Evolutionary conservation across 202 grass and related monocot genomes (phyloP).

Genomic region (Eragrostis tef): DNA sequence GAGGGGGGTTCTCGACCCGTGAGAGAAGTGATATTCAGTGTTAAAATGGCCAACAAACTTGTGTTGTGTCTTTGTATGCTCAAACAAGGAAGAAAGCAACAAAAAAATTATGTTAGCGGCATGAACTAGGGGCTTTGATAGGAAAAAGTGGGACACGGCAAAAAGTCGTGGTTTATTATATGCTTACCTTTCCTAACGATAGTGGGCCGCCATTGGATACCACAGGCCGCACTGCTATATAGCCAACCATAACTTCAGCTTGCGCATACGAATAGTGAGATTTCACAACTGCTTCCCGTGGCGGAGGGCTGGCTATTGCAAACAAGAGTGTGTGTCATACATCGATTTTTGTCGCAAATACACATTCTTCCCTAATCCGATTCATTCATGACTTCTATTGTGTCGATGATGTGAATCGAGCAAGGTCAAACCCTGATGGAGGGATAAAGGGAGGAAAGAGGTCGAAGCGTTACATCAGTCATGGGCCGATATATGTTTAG

Average conservation of each 20-base stretch:
- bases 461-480: not conserved
- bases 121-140: not conserved
- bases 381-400: not conserved
- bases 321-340: not conserved
- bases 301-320: not conserved
- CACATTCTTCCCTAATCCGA: not conserved
- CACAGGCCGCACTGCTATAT: too few relatives aligned
- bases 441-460: not conserved
- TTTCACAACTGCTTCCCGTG: not conserved
- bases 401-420: not conserved
- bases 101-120: not conserved
- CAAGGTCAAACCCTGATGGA: not conserved
- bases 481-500: too few relatives aligned
- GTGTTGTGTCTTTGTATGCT: not conserved
- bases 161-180: not conserved
- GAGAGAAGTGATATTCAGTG: not conserved
- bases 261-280: not conserved
- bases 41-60: not conserved
- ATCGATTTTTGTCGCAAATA: not conserved
- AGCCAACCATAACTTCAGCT: too few relatives aligned
- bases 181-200: not conserved
- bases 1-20: too few relatives aligned
- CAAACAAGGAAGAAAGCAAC: not conserved
- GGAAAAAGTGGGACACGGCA: not conserved
- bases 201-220: not conserved